Percentiles rank a stretch among this genome's conserved stretches.
Evolutionary conservation across 108 stramenopile species (phyloP).

Genomic region (Cyclotella choctawhatcheeana): DNA sequence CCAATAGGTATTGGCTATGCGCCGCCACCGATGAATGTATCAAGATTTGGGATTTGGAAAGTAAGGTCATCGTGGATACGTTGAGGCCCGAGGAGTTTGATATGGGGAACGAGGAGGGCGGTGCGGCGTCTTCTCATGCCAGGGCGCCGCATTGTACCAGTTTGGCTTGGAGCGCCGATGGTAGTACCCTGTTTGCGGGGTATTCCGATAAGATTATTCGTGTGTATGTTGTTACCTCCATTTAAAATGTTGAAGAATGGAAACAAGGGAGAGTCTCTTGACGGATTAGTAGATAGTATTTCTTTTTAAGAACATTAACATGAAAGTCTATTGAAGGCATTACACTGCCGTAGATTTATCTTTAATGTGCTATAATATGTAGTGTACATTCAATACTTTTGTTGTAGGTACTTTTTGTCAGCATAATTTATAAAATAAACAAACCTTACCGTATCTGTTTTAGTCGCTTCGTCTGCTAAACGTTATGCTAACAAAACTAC

Average conservation of each 20-base stretch:
- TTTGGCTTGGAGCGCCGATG: constrained; percentile 98
- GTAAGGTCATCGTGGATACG: constrained; percentile 97
- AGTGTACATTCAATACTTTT: no score
- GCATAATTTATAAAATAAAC: no score
- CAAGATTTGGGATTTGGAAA: constrained; percentile 99
- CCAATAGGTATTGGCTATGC: constrained; percentile 99
- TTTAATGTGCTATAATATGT: no score
- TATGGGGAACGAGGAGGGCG: constrained; percentile 65
- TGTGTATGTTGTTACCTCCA: constrained; percentile 86
- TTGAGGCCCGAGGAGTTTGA: constrained; percentile 83
- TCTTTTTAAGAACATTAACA: no score
- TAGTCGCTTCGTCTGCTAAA: no score
- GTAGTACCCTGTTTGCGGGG: constrained; percentile 96
- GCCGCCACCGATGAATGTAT: constrained; percentile 98
- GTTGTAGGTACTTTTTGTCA: no score
- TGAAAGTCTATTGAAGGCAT: no score
- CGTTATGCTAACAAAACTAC: no score
- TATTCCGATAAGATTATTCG: constrained; percentile 98
- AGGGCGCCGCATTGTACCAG: constrained; percentile 91
- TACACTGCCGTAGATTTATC: no score
- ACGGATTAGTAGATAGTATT: no score
- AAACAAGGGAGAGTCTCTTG: no score
- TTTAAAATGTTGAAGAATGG: constrained; percentile 18
- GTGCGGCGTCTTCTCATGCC: constrained; percentile 39
- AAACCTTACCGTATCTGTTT: no score